phyloP scores from a whole-genome alignment of 2,329 filamentous ascomycete species.

The Alternaria panax region DNA sequence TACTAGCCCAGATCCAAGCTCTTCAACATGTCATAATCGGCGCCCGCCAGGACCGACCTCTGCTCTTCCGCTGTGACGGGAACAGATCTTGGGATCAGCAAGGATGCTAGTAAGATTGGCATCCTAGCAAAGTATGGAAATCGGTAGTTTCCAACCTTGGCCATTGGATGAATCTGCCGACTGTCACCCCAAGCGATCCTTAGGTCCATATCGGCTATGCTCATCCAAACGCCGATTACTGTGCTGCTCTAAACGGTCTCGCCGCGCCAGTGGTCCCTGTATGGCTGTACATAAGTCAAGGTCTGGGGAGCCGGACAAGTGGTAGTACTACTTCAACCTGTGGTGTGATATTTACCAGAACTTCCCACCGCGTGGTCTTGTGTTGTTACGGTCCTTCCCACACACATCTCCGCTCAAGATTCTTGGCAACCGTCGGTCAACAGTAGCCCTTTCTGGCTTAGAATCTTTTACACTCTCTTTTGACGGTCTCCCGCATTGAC shows the following conservation, averaged over 20 bases:
- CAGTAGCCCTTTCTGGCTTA: not conserved
- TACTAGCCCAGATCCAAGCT: conserved; percentile 16
- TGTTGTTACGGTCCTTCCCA: conserved; percentile 5
- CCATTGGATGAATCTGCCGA: conserved; percentile 13
- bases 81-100: conserved; percentile 14
- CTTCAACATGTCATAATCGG: conserved; percentile 36
- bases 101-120: conserved; percentile 7
- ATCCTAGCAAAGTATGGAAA: conserved; percentile 8
- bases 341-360: conserved; percentile 27
- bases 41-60: conserved; percentile 21
- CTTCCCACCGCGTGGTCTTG: conserved; percentile 10
- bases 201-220: conserved; percentile 10
- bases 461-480: not conserved
- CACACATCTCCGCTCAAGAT: not conserved
- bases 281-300: conserved; percentile 13
- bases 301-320: conserved; percentile 35
- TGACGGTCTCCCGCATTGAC: conserved; percentile 3
- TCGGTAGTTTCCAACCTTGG: conserved; percentile 6
- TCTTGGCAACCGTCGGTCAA: conserved; percentile 4
- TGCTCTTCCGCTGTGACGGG: conserved; percentile 14
- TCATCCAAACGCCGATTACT: conserved; percentile 8
- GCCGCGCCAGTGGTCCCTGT: conserved; percentile 13
- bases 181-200: conserved; percentile 8
- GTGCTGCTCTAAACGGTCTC: conserved; percentile 12
- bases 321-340: conserved; percentile 4